phyloP scores from a whole-genome alignment of 164 flowering plant species.

The Magnolia sinica region DNA sequence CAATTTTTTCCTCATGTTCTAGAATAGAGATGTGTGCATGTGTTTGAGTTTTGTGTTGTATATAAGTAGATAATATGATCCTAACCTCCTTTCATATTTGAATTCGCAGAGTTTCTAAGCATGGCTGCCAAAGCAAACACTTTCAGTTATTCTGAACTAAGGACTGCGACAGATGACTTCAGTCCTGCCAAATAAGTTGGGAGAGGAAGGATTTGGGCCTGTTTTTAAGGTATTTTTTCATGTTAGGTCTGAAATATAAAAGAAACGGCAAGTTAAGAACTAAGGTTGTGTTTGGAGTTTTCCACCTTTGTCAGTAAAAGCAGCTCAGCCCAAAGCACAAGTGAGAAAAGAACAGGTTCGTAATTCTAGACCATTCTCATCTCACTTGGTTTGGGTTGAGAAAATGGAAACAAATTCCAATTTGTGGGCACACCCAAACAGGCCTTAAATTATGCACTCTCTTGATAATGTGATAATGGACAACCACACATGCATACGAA shows the following conservation, averaged over 20 bases:
- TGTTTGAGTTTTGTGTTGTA: too few relatives aligned
- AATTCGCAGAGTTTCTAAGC: conserved; percentile 52
- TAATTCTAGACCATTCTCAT: background rate
- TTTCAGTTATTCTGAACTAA: conserved; percentile 62
- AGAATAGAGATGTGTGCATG: too few relatives aligned
- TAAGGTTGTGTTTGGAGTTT: background rate
- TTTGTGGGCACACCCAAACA: background rate
- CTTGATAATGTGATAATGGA: background rate
- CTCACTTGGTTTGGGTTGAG: background rate
- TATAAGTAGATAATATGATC: too few relatives aligned
- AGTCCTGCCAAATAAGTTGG: conserved; percentile 64
- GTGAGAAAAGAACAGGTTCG: background rate
- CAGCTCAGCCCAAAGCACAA: background rate
- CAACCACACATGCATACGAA: background rate
- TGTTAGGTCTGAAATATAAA: background rate
- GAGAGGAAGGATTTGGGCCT: conserved; percentile 93
- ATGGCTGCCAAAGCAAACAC: conserved; percentile 58
- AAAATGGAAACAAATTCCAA: background rate
- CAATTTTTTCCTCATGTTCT: too few relatives aligned
- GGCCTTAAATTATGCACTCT: background rate
- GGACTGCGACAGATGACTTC: conserved; percentile 65
- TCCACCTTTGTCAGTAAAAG: background rate
- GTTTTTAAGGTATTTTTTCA: conserved; percentile 56
- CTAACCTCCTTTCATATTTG: background rate
- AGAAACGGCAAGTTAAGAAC: background rate